Evolutionary conservation across 2,329 filamentous ascomycete genomes (phyloP), one percentile per base, ranked within the genome.

Genomic region (Alternaria gansuensis): DNA sequence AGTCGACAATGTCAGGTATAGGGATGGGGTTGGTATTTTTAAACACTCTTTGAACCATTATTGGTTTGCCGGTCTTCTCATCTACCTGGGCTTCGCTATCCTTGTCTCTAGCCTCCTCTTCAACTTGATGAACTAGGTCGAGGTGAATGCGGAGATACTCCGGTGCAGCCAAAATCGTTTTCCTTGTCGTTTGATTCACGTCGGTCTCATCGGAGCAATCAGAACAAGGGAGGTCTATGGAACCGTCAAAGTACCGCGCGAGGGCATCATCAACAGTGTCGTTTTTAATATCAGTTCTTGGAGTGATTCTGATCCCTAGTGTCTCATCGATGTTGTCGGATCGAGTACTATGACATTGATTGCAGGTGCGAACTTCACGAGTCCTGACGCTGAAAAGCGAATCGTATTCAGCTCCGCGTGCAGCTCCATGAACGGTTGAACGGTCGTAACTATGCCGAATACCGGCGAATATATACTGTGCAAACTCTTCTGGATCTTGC

Each of bases 141-240:
- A 53, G 9, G 9, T 11, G 3, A 10, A 53, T 10, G 14, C 40
- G 51, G 14, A 53, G 51, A 31, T 53, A 53, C 24, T 53, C 51
- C 2, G 51, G 51, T 7, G 51, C 33, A n/a, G 40, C 40, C 24
- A 26, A 4, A 9, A 43, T 36, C 9, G 17, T 21, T 17, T 2
- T 14, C 34, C 34, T 36, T 2, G 8, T 36, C 7, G 17, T 17
- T 17, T 17, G 17, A 17, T 17, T 17, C 17, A 17, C 17, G 17
- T 17, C 17, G 17, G 17, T 17, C 17, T 17, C 17, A 17, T 17
- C 17, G 17, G 17, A 17, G 17, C 17, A 17, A 17, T 17, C 17
- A 17, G 17, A 17, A 17, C 17, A 17, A 17, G 17, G 17, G 17
- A 17, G 17, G 17, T 17, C 17, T 17, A 17, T 17, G 17, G 33